phyloP scores from a whole-genome alignment of 1,284 basidiomycete genomes.

The Cerioporus squamosus region DNA sequence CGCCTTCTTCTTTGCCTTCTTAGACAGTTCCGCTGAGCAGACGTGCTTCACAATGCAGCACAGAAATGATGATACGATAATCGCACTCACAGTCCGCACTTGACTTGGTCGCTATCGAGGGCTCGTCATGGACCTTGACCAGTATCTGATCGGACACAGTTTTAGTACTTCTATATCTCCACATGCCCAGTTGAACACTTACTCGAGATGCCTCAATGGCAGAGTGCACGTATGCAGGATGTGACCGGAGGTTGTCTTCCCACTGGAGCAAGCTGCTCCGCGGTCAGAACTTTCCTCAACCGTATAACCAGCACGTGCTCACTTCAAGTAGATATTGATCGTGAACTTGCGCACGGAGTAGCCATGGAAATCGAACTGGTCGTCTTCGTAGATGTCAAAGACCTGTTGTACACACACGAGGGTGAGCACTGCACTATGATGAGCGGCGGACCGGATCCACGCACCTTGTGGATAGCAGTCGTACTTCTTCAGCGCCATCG shows the following conservation, averaged over 20 bases:
- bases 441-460: neutral
- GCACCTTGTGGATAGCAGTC: constrained; percentile 76
- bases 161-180: neutral
- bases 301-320: constrained; percentile 9
- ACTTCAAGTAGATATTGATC: constrained; percentile 86
- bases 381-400: constrained; percentile 91
- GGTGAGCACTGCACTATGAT: neutral
- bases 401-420: constrained; percentile 47
- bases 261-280: constrained; percentile 72
- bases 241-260: constrained; percentile 81
- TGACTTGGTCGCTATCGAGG: constrained; percentile 54
- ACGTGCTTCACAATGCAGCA: neutral
- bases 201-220: constrained; percentile 73
- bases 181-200: constrained; percentile 19
- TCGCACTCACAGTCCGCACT: constrained; percentile 41
- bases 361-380: constrained; percentile 98
- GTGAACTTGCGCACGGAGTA: constrained; percentile 94
- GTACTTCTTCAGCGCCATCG: constrained; percentile 89
- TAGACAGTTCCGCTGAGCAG: constrained; percentile 51
- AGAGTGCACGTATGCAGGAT: constrained; percentile 80
- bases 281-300: neutral
- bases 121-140: constrained; percentile 76
- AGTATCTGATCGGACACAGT: constrained; percentile 61
- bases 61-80: neutral
- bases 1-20: constrained; percentile 91